Evolutionary conservation across 768 basidiomycete species (phyloP).

Genomic region (Naematelia aurantialba): DNA sequence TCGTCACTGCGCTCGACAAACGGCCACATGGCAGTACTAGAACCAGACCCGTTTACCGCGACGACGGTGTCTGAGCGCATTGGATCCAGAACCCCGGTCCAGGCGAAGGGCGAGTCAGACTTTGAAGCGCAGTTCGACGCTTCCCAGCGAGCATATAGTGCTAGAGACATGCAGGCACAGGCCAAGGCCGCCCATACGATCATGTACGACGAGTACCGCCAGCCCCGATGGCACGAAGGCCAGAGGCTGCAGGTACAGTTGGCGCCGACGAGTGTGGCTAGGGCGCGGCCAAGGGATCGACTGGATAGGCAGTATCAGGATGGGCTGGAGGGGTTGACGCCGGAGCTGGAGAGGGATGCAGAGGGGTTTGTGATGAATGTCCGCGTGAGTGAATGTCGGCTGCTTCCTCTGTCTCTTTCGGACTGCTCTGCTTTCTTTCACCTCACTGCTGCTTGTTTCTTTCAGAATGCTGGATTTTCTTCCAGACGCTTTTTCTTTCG

Average conservation of each 20-base stretch:
- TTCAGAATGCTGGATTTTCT: no score
- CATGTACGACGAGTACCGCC: not conserved
- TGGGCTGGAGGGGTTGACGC: conserved; percentile 22
- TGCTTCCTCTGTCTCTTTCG: no score
- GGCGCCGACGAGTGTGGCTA: conserved; percentile 9
- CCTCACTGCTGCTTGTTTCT: no score
- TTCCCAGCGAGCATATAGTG: conserved; percentile 1
- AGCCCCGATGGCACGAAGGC: not conserved
- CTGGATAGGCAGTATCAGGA: conserved; percentile 16
- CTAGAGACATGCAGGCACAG: not conserved
- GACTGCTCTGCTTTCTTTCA: no score
- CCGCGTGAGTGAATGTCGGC: conserved; percentile 12
- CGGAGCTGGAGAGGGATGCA: conserved; percentile 20
- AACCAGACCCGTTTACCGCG: not conserved
- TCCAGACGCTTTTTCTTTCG: no score
- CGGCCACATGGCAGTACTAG: no score
- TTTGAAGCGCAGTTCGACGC: conserved; percentile 9
- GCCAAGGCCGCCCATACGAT: not conserved
- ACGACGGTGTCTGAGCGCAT: not conserved
- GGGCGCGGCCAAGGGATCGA: conserved; percentile 10
- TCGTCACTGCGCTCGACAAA: not conserved
- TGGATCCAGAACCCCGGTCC: no score
- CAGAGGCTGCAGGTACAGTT: not conserved
- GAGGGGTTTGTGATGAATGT: conserved; percentile 28
- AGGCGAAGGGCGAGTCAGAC: not conserved